phyloP scores from a whole-genome alignment of 345 rosid genomes.

The Syzygium aromaticum region DNA sequence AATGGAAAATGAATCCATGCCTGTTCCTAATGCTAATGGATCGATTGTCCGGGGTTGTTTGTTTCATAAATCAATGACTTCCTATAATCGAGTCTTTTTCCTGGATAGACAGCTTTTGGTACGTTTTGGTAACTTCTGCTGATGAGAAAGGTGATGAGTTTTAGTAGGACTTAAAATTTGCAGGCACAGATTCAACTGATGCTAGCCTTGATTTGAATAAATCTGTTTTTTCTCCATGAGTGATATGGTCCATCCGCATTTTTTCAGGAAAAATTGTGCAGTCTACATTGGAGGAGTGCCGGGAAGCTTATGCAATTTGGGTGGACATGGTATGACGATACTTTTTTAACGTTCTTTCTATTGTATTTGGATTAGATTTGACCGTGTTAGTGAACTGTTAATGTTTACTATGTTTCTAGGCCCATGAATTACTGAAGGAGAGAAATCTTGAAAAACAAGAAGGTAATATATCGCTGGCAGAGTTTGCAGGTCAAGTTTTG shows the following conservation, averaged over 20 bases:
- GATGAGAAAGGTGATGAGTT: not conserved
- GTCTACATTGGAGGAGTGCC: slow-evolving; percentile 82
- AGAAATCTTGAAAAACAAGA: slow-evolving; percentile 50
- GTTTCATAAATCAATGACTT: not conserved
- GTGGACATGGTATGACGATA: slow-evolving; percentile 43
- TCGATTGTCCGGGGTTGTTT: not conserved
- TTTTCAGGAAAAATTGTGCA: slow-evolving; percentile 78
- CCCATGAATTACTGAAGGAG: slow-evolving; percentile 60
- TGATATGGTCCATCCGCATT: not conserved
- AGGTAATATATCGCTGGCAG: slow-evolving; percentile 19
- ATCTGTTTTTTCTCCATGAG: slow-evolving; percentile 1
- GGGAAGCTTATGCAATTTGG: slow-evolving; percentile 74
- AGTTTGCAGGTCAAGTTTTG: not conserved
- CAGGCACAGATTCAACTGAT: not conserved
- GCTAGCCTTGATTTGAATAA: not conserved
- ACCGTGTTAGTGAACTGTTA: not conserved
- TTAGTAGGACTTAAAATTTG: not conserved
- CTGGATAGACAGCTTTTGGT: not conserved
- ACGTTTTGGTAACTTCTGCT: not conserved
- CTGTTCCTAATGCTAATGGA: not conserved
- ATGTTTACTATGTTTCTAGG: slow-evolving; percentile 35
- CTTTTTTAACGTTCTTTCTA: not conserved
- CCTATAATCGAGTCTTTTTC: not conserved
- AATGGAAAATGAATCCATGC: not conserved
- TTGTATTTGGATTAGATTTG: not conserved